phyloP scores from a whole-genome alignment of 2,329 filamentous ascomycete genomes.

The Aspergillus sergii region DNA sequence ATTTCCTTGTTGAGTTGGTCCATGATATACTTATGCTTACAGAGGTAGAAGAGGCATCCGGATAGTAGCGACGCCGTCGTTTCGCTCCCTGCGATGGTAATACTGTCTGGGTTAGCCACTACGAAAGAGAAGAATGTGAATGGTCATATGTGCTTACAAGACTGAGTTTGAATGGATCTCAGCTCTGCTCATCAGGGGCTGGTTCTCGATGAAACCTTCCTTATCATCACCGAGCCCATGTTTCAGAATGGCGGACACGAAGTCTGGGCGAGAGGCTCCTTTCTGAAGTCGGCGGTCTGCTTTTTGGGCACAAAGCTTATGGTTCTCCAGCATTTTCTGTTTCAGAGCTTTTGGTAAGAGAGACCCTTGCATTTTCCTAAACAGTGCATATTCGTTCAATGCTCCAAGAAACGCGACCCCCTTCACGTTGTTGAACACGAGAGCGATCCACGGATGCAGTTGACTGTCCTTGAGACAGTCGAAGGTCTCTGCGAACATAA shows the following conservation, averaged over 20 bases:
- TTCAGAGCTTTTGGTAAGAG: background rate
- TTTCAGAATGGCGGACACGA: constrained; percentile 10
- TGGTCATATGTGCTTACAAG: constrained; percentile 15
- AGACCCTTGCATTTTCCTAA: background rate
- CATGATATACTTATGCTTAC: constrained; percentile 20
- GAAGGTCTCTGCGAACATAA: constrained; percentile 37
- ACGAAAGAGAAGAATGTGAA: background rate
- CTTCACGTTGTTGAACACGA: constrained; percentile 29
- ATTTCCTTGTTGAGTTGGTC: constrained; percentile 26
- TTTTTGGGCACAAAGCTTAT: constrained; percentile 18
- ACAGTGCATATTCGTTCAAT: background rate
- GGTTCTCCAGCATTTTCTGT: background rate
- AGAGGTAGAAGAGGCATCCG: constrained; percentile 36
- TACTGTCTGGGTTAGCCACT: background rate
- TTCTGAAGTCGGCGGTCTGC: constrained; percentile 24
- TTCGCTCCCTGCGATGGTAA: constrained; percentile 42
- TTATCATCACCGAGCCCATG: background rate
- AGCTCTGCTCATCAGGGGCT: constrained; percentile 23
- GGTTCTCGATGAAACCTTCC: background rate
- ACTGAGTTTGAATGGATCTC: constrained; percentile 29
- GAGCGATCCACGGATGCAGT: constrained; percentile 40
- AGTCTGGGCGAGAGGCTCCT: constrained; percentile 23
- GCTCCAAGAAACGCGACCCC: constrained; percentile 3
- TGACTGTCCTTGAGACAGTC: constrained; percentile 33
- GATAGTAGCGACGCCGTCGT: constrained; percentile 46